Evolutionary conservation across 768 basidiomycete genomes (phyloP), one percentile per base, ranked within the genome.

Genomic region (Coprinellus micaceus): DNA sequence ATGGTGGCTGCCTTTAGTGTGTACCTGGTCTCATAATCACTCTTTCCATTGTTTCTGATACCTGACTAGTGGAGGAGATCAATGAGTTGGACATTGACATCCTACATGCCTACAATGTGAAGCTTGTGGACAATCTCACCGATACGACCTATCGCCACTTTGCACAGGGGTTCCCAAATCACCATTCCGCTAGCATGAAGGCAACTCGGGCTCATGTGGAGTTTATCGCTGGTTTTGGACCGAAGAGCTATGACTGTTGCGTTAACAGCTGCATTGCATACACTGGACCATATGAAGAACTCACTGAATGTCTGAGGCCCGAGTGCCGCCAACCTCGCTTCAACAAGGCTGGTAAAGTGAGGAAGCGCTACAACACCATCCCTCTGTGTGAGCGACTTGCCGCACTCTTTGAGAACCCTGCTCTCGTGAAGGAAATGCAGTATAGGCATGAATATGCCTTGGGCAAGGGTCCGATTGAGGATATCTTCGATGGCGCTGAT

Each of bases 341-440:
- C 22, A 48, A 52, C 21, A 26, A 51, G 2, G 33, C 43, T 24
- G 65, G 67, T 1, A 62, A 63, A 19, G 63, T 73, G 0, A 46
- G 62, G 0, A 65, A 62, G 22, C 47, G 51, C 24, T 78, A 74
- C 58, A 56, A 54, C 2, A 77, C 77, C 53, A 57, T 78, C 9
- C 73, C 73, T 2, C 13, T 69, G 10, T 64, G 63, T 36, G 66
- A 64, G 4, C 66, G 64, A 7, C 63, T 70, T n/a, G 21, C 40
- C 1, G 65, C 66, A 0, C 63, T 67, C 44, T 64, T 58, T 19
- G 47, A 50, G 1, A 72, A 66, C 39, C 17, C 21, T 1, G 33
- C n/a, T n/a, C n/a, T n/a, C n/a, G n/a, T n/a, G n/a, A n/a, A n/a
- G n/a, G n/a, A n/a, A n/a, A n/a, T n/a, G n/a, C n/a, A n/a, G n/a